Percentiles rank a stretch among this genome's conserved stretches.
These are phyloP conservation scores for Setomelanomma holmii DNA, from an alignment of 2,329 filamentous ascomycete species.

Conservation along the genomic window DNA sequence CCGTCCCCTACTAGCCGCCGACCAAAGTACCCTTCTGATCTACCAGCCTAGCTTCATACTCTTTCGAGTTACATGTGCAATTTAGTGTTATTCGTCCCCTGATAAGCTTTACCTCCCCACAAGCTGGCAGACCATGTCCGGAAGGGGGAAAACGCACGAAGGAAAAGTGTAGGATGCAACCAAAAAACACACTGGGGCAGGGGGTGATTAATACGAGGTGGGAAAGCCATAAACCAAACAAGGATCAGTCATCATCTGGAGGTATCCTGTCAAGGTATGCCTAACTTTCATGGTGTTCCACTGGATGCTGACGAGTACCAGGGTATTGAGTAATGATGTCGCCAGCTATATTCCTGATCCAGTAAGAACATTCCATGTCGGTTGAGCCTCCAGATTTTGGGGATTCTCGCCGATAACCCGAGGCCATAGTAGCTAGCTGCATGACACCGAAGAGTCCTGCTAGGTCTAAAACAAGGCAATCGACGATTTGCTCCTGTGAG, in stretches of 20 bases:
- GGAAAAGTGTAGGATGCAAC: constrained; percentile 33
- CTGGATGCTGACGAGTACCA: constrained; percentile 21
- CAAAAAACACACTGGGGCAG: constrained; percentile 36
- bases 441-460: constrained; percentile 37
- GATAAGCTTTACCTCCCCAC: constrained; percentile 49
- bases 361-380: constrained; percentile 33
- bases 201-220: constrained; percentile 42
- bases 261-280: constrained; percentile 30
- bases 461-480: constrained; percentile 41
- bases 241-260: constrained; percentile 39
- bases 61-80: constrained; percentile 37
- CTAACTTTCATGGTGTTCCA: constrained; percentile 29
- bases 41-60: constrained; percentile 27
- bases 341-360: constrained; percentile 27
- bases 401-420: constrained; percentile 35
- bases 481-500: constrained; percentile 46
- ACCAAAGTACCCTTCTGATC: constrained; percentile 25
- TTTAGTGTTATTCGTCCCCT: constrained; percentile 48
- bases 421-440: constrained; percentile 31
- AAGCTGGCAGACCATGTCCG: constrained; percentile 50
- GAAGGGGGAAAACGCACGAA: constrained; percentile 43
- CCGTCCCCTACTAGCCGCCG: constrained; percentile 25
- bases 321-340: constrained; percentile 26
- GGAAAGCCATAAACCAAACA: constrained; percentile 34
- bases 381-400: constrained; percentile 40